A percentile compares a stretch with the other conserved stretches of the same genome.
Conservation (phyloP, 1,284 basidiomycete species). For the Ustilago bromivora region DNA sequence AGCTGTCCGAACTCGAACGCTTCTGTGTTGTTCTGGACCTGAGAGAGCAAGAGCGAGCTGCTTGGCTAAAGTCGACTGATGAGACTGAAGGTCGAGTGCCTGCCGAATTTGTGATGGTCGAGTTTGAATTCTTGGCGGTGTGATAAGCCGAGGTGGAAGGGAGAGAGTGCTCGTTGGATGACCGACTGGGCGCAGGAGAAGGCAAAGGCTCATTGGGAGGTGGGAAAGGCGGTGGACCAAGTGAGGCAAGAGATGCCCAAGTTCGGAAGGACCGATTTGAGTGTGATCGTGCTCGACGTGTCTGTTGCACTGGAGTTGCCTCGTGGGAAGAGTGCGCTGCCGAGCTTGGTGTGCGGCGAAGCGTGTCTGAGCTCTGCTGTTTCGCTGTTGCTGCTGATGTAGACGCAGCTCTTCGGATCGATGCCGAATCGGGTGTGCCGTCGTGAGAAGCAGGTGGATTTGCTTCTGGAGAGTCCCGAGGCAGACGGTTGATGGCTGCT, state of each 20-base stretch:
- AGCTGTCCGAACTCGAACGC: conserved; percentile 40
- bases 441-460: conserved; percentile 8
- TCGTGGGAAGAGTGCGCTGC: conserved; percentile 10
- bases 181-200: conserved; percentile 35
- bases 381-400: conserved; percentile 23
- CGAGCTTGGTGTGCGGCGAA: conserved; percentile 34
- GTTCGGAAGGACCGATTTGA: conserved; percentile 39
- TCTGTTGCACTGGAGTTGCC: conserved; percentile 24
- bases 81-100: conserved; percentile 28
- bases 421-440: conserved; percentile 17
- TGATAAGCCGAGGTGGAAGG: conserved; percentile 27
- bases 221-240: conserved; percentile 47
- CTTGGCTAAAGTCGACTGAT: conserved; percentile 36
- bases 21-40: conserved; percentile 28
- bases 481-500: conserved; percentile 24
- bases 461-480: background rate
- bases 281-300: conserved; percentile 24
- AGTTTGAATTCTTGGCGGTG: conserved; percentile 24
- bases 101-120: conserved; percentile 11
- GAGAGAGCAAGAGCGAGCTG: conserved; percentile 24
- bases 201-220: conserved; percentile 49
- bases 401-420: conserved; percentile 31
- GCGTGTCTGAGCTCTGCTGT: conserved; percentile 23
- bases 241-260: conserved; percentile 30
- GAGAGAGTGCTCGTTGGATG: conserved; percentile 33